Base-by-base conservation (phyloP, 768 basidiomycete genomes). In the Boletus reticulatus region DNA sequence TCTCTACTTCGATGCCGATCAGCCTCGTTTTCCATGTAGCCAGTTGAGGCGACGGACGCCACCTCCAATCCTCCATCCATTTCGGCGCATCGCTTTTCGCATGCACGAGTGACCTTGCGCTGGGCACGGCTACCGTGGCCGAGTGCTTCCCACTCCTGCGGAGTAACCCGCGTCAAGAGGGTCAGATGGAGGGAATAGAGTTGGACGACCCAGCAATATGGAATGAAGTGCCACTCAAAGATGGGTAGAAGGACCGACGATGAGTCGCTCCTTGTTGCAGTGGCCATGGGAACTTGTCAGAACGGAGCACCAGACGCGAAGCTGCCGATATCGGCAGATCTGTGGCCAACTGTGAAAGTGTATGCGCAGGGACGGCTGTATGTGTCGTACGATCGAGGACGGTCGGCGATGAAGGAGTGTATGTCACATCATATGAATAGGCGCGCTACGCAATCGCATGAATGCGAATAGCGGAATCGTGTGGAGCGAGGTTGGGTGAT, bases 21-120 rank as follows among this genome's bases (percentile, higher is more conserved):
- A 88, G 65, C 44, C 75, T 71, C 32, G 82, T 64, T 84, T 86
- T 32, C 79, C 76, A 20, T 82, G 82, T 43, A 88, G 73, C 78
- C 82, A 87, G 71, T 88, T 87, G 14, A 88, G 67, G 48, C 87
- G 73, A 44, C 84, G 77, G 29, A 89, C 83, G n/a, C 87, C 87
- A 19, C 77, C 27, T 85, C 84, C 85, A 84, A 86, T 13, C 83
- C 84, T 2, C 81, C 85, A 27, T 84, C 84, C 84, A 80, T 77
- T 59, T 75, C 76, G 53, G 74, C 72, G 56, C 87, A 88, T 32
- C 87, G 74, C 58, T 77, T 76, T 66, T 87, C 82, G 61, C 87
- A 88, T 34, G 84, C 84, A 27, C 75, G 75, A 17, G 84, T 77
- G 17, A 84, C 78, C 58, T 80, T 81, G 47, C 83, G 78, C 66